phyloP scores from a whole-genome alignment of 805 yeast genomes.

The Ogataea nitratoaversa region DNA sequence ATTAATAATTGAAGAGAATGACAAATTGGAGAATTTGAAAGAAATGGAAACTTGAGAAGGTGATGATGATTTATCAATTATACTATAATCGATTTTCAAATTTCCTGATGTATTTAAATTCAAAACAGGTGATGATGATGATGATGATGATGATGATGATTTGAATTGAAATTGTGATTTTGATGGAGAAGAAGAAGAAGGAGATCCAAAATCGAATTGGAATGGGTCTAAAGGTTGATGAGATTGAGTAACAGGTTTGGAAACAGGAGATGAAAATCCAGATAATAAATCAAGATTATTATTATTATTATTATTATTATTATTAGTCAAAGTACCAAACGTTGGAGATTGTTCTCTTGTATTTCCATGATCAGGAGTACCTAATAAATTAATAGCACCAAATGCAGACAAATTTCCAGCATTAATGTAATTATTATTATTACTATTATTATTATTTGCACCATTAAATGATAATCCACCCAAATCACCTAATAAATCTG shows the following conservation, averaged over 20 bases:
- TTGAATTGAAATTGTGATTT: too few relatives aligned
- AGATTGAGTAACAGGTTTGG: conserved; percentile 3
- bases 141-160: conserved; percentile 3
- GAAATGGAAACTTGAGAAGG: conserved; percentile 16
- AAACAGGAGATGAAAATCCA: conserved; percentile 12
- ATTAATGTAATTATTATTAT: conserved; percentile 3
- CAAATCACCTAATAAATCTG: conserved; percentile 72
- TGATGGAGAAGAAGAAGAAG: conserved; percentile 8
- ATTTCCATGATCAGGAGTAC: conserved; percentile 23
- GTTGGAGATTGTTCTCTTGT: conserved; percentile 18
- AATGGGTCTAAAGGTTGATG: conserved; percentile 30
- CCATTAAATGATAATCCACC: conserved; percentile 54
- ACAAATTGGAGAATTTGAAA: conserved; percentile 22
- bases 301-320: too few relatives aligned
- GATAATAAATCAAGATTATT: conserved; percentile 7
- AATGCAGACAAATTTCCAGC: conserved; percentile 16
- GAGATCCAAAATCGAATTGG: conserved; percentile 27
- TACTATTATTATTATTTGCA: conserved; percentile 12
- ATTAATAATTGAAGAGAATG: conserved; percentile 50
- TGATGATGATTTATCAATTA: conserved; percentile 12
- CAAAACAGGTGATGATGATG: conserved; percentile 1
- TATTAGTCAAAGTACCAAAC: conserved; percentile 9
- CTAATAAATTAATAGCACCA: conserved; percentile 30
- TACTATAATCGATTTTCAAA: conserved; percentile 24
- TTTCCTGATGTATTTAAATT: conserved; percentile 15